These are phyloP conservation scores for Stellera chamaejasme DNA, from an alignment of 345 rosid species.

Conservation along the genomic window DNA sequence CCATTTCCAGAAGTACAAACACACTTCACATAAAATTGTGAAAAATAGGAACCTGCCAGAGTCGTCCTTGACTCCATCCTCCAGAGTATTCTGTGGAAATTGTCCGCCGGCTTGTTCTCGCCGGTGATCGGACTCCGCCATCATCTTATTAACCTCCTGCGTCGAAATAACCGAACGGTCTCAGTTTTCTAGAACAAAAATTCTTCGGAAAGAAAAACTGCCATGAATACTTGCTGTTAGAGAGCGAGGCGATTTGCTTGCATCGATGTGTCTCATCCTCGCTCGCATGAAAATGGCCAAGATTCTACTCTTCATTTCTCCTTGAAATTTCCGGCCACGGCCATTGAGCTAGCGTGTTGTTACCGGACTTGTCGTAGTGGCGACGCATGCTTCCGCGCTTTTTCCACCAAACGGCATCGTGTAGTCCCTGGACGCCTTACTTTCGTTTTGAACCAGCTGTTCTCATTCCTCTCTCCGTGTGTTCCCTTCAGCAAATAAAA, in stretches of 20 bases:
- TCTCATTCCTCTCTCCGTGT: no score
- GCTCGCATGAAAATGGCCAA: slow-evolving; percentile 65
- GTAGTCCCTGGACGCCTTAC: no score
- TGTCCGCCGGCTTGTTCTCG: slow-evolving; percentile 20
- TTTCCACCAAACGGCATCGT: no score
- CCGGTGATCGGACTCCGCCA: slow-evolving; percentile 17
- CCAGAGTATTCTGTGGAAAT: slow-evolving; percentile 7
- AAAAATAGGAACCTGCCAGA: slow-evolving; percentile 18
- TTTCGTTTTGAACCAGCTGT: no score
- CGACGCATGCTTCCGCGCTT: no score
- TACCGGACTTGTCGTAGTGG: no score
- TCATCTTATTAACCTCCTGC: slow-evolving; percentile 29
- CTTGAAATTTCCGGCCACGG: background rate
- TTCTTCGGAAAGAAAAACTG: background rate
- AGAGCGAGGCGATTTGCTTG: slow-evolving; percentile 32
- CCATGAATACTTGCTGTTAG: slow-evolving; percentile 33
- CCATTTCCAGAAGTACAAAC: slow-evolving; percentile 10
- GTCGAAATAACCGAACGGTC: background rate
- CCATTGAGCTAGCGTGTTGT: background rate
- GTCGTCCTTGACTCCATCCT: slow-evolving; percentile 14
- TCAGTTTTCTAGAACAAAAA: background rate
- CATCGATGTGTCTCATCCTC: slow-evolving; percentile 50
- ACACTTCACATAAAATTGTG: background rate
- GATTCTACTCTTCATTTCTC: slow-evolving; percentile 65
- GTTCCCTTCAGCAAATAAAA: no score